phyloP scores from a whole-genome alignment of 1,139 yeast species.

The Komagataea norvegica region DNA sequence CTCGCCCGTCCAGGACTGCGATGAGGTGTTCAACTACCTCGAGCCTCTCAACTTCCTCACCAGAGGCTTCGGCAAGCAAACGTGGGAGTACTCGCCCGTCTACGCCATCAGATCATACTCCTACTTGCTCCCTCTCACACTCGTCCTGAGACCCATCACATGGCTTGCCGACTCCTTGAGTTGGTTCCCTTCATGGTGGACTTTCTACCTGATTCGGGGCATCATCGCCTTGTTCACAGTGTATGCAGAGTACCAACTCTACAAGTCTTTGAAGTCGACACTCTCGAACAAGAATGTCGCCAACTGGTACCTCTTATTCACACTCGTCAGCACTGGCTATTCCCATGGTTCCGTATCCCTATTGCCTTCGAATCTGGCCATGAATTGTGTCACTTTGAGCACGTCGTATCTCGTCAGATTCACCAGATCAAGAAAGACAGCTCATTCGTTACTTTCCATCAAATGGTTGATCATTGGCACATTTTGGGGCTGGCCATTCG shows the following conservation, averaged over 20 bases:
- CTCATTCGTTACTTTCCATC: constrained; percentile 39
- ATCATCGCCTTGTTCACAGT: constrained; percentile 51
- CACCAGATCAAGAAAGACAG: constrained; percentile 14
- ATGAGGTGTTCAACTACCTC: constrained; percentile 80
- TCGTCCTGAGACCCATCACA: constrained; percentile 38
- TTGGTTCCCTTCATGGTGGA: constrained; percentile 18
- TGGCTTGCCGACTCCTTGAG: constrained; percentile 14
- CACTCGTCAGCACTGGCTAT: constrained; percentile 58
- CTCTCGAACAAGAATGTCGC: constrained; percentile 35
- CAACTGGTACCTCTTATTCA: constrained; percentile 52
- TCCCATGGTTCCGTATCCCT: constrained; percentile 82
- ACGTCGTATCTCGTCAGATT: constrained; percentile 34
- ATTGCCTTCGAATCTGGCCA: constrained; percentile 82
- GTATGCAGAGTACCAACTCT: constrained; percentile 49
- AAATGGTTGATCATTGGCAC: constrained; percentile 62
- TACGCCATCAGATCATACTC: constrained; percentile 87
- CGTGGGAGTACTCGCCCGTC: constrained; percentile 95
- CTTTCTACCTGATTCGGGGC: constrained; percentile 51
- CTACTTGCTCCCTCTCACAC: constrained; percentile 53
- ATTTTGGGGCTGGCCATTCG: constrained; percentile 89
- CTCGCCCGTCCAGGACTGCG: constrained; percentile 77
- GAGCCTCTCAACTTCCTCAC: constrained; percentile 81
- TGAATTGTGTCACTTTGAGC: constrained; percentile 61
- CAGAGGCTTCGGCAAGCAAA: constrained; percentile 84
- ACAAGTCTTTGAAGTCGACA: constrained; percentile 14